Evolutionary conservation across 176 grass and related monocot species (phyloP).

Genomic region (Rhynchospora pubera): DNA sequence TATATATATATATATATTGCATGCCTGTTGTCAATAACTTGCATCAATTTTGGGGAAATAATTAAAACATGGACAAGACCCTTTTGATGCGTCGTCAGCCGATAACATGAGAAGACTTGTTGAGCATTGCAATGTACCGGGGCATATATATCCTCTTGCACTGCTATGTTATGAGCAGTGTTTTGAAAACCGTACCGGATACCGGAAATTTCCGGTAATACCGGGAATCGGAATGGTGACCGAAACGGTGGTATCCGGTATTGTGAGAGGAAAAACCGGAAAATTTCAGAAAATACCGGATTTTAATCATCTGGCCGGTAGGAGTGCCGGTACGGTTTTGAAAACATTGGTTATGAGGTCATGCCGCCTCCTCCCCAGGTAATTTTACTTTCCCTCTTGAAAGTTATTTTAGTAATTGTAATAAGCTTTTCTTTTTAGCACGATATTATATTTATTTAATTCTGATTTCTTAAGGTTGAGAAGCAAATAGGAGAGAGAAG

Average conservation of each 20-base stretch:
- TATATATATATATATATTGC: constrained; percentile 17
- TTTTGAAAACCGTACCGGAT: too few relatives aligned
- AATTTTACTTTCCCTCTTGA: neutral
- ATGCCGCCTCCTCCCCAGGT: constrained; percentile 94
- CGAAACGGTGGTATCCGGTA: too few relatives aligned
- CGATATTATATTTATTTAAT: constrained; percentile 8
- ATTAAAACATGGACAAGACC: constrained; percentile 58
- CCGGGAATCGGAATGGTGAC: too few relatives aligned
- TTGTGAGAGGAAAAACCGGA: too few relatives aligned
- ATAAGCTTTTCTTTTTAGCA: constrained; percentile 10
- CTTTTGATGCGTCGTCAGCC: constrained; percentile 80
- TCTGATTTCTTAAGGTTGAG: constrained; percentile 44
- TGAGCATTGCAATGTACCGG: constrained; percentile 63
- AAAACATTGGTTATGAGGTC: too few relatives aligned
- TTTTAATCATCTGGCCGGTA: too few relatives aligned
- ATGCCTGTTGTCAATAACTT: constrained; percentile 17
- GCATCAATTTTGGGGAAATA: constrained; percentile 16
- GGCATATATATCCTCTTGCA: constrained; percentile 86
- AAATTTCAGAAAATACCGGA: too few relatives aligned
- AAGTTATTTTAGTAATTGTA: neutral
- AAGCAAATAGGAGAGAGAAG: constrained; percentile 97
- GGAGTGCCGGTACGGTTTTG: too few relatives aligned
- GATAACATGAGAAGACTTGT: constrained; percentile 98
- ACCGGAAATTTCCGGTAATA: too few relatives aligned
- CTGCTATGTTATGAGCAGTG: constrained; percentile 94